These are phyloP conservation scores for Ogataea degrootiae DNA, from an alignment of 805 yeast genomes.

Conservation along the genomic window DNA sequence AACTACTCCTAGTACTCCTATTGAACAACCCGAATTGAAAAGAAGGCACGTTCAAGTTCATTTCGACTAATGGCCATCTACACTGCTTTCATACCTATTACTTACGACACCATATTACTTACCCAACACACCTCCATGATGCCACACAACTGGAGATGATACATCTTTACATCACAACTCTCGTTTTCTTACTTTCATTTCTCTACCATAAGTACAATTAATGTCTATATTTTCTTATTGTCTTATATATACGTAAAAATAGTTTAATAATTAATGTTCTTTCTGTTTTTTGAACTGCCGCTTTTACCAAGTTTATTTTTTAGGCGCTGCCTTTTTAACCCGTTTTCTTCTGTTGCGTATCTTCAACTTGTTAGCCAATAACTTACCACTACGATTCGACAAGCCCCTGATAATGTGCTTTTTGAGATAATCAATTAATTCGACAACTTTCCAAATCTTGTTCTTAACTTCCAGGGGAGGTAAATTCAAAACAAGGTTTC, in stretches of 20 bases:
- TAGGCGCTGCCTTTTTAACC: neutral
- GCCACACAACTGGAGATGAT: no score
- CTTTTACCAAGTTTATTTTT: no score
- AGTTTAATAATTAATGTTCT: neutral
- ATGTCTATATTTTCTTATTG: no score
- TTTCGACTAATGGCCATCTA: slow-evolving; percentile 14
- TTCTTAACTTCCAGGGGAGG: slow-evolving; percentile 58
- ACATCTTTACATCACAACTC: no score
- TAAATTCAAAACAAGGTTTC: slow-evolving; percentile 59
- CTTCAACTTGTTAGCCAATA: slow-evolving; percentile 67
- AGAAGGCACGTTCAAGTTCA: slow-evolving; percentile 32
- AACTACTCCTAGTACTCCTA: slow-evolving; percentile 16
- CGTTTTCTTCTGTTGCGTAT: slow-evolving; percentile 13
- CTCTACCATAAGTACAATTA: no score
- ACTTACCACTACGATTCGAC: slow-evolving; percentile 65
- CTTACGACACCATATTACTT: no score
- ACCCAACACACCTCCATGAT: no score
- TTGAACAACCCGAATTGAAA: slow-evolving; percentile 22
- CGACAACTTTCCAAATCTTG: slow-evolving; percentile 69
- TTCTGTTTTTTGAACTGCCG: neutral
- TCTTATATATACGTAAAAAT: no score
- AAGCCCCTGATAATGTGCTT: slow-evolving; percentile 57
- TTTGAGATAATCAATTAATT: slow-evolving; percentile 57
- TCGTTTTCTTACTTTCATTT: no score
- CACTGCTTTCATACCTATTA: neutral